phyloP scores from a whole-genome alignment of 2,329 filamentous ascomycete species.

The Cyphellophora europaea region DNA sequence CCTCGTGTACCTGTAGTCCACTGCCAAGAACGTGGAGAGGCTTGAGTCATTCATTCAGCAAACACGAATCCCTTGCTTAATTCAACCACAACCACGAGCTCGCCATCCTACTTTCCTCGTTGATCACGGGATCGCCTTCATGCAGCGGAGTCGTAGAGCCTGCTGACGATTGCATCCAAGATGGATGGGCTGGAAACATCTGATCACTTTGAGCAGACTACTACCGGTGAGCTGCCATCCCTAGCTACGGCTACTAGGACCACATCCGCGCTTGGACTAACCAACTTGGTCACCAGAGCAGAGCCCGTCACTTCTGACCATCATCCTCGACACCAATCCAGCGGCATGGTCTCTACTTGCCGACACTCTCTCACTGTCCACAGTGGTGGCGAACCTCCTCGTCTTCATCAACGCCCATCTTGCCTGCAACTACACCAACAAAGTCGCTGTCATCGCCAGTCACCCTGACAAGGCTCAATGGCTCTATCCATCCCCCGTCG shows the following conservation, averaged over 20 bases:
- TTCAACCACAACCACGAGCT: no score
- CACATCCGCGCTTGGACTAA: no score
- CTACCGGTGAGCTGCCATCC: neutral
- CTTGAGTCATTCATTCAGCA: no score
- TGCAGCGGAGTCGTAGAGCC: no score
- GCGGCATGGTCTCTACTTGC: slow-evolving; percentile 81
- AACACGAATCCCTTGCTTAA: no score
- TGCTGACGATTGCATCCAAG: no score
- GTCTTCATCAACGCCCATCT: slow-evolving; percentile 97
- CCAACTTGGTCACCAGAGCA: no score
- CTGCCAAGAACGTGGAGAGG: no score
- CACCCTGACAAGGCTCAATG: slow-evolving; percentile 80
- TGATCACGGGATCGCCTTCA: no score
- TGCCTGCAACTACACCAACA: slow-evolving; percentile 86
- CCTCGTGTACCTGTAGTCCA: no score
- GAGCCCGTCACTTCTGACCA: slow-evolving; percentile 72
- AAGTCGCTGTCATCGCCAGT: slow-evolving; percentile 82
- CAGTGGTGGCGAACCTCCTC: slow-evolving; percentile 78
- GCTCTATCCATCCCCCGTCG: slow-evolving; percentile 62
- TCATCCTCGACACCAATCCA: slow-evolving; percentile 93
- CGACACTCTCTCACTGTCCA: slow-evolving; percentile 65
- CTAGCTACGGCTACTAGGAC: no score
- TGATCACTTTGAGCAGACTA: slow-evolving; percentile 40
- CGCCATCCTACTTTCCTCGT: no score
- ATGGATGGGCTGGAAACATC: slow-evolving; percentile 61